Evolutionary conservation across 345 rosid genomes (phyloP), one percentile per base, ranked within the genome.

Genomic region (Cochlearia excelsa): DNA sequence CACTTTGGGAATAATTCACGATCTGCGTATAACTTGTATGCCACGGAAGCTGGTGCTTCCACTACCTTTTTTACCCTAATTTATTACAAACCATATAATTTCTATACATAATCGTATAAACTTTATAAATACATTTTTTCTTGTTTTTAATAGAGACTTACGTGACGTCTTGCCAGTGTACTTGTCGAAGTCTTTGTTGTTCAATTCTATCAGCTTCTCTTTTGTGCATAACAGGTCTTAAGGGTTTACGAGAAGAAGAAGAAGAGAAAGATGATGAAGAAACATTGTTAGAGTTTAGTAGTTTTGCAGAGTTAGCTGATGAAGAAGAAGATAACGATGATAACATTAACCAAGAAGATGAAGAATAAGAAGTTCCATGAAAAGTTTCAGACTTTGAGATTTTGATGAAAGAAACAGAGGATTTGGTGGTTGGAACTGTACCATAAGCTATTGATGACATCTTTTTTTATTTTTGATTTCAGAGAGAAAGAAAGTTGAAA

Each of bases 11-110:
- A 60, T 49, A 54, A 3, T 16, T 72, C 63, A 33, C 71, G 66
- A 30, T 72, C 75, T 33, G 61, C 49, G 11, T 71, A 71, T 66
- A 71, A 59, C 67, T 71, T 54, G 63, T 59, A 71, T 40, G 75
- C 63, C 30, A 72, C 63, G 54, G 75, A 54, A 59, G 75, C 71
- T 59, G 75, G 71, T 42, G 54, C 58, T 28, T 59, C 67, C 27
- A 72, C 71, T 30, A 34, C 58, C 67, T 46, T 72, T 2, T 66
- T 72, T 48, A 50, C 76, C 40, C 70, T 71, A 37, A 7, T 38
- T 44, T 2, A 48, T 49, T 59, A 40, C 52, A 30, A 60, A 37
- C 56, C 53, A 26, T 30, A 41, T 2, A 30, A n/a, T 43, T 56
- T 6, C 8, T 9, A 28, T 42, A 11, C 29, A 42, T 0, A 48